A percentile compares a stretch with the other conserved stretches of the same genome.
Conservation (phyloP, 257 asterid genomes). For the Primulina eburnea region DNA sequence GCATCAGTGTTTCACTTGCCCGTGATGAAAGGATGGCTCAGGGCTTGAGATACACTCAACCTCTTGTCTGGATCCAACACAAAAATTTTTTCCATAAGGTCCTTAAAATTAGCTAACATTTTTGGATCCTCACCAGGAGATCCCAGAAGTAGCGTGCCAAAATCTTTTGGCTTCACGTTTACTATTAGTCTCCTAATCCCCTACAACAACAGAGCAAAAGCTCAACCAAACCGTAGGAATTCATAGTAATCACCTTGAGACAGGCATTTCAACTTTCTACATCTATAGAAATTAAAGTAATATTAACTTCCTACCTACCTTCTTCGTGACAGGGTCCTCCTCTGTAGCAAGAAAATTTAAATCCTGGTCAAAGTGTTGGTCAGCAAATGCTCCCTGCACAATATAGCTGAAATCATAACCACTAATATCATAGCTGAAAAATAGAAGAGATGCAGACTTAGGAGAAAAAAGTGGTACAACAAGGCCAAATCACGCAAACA, state of each 20-base stretch:
- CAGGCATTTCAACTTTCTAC: slow-evolving; percentile 1
- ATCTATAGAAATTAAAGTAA: slow-evolving; percentile 1
- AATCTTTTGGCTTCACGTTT: slow-evolving; percentile 90
- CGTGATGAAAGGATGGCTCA: slow-evolving; percentile 99
- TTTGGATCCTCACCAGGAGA: slow-evolving; percentile 95
- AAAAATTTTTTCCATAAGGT: slow-evolving; percentile 84
- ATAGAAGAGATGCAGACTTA: background rate
- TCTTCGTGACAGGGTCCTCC: slow-evolving; percentile 95
- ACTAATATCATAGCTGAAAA: slow-evolving; percentile 3
- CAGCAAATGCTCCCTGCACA: slow-evolving; percentile 76
- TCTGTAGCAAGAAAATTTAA: slow-evolving; percentile 86
- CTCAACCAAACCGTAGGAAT: slow-evolving; percentile 14
- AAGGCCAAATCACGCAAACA: slow-evolving; percentile 7
- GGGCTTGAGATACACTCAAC: slow-evolving; percentile 86
- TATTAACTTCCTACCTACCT: slow-evolving; percentile 44
- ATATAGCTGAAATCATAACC: slow-evolving; percentile 12
- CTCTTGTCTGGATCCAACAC: slow-evolving; percentile 97
- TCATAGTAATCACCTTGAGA: slow-evolving; percentile 8
- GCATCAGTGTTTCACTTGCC: slow-evolving; percentile 93
- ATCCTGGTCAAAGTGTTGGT: slow-evolving; percentile 87
- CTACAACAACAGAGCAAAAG: slow-evolving; percentile 44
- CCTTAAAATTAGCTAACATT: slow-evolving; percentile 86
- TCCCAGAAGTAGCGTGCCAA: slow-evolving; percentile 67
- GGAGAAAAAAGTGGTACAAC: background rate
- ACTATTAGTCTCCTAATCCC: slow-evolving; percentile 69